phyloP scores from a whole-genome alignment of 345 rosid genomes.

The Populus tremula region DNA sequence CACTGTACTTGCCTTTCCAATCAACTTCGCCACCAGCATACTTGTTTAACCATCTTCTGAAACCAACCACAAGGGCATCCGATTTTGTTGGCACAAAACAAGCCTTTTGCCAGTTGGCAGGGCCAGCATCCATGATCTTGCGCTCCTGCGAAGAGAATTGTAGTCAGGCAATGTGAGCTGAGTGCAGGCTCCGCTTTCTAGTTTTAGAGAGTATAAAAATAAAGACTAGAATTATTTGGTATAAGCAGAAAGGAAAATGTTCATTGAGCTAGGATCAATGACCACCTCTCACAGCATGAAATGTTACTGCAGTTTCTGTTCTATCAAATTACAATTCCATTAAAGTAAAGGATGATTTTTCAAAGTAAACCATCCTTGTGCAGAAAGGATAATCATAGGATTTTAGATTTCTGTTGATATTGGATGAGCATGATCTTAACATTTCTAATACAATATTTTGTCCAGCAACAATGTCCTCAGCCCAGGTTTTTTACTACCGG shows the following conservation, averaged over 20 bases:
- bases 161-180: not conserved
- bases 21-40: slow-evolving; percentile 60
- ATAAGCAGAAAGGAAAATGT: too few relatives aligned
- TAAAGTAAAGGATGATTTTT: not conserved
- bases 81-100: slow-evolving; percentile 83
- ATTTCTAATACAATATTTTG: too few relatives aligned
- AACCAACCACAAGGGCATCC: slow-evolving; percentile 70
- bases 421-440: not conserved
- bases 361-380: not conserved
- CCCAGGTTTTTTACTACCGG: too few relatives aligned
- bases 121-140: slow-evolving; percentile 68
- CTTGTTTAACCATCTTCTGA: slow-evolving; percentile 79
- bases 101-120: slow-evolving; percentile 76
- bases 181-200: not conserved
- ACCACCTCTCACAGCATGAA: not conserved
- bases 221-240: too few relatives aligned
- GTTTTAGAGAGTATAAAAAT: too few relatives aligned
- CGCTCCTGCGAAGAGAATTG: slow-evolving; percentile 52
- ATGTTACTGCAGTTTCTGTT: not conserved
- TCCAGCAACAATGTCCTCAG: too few relatives aligned
- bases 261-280: not conserved
- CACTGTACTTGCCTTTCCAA: slow-evolving; percentile 70
- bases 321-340: not conserved
- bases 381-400: not conserved
- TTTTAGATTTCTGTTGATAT: not conserved